Base-by-base conservation (phyloP, 257 asterid species). In the Nemophila menziesii region DNA sequence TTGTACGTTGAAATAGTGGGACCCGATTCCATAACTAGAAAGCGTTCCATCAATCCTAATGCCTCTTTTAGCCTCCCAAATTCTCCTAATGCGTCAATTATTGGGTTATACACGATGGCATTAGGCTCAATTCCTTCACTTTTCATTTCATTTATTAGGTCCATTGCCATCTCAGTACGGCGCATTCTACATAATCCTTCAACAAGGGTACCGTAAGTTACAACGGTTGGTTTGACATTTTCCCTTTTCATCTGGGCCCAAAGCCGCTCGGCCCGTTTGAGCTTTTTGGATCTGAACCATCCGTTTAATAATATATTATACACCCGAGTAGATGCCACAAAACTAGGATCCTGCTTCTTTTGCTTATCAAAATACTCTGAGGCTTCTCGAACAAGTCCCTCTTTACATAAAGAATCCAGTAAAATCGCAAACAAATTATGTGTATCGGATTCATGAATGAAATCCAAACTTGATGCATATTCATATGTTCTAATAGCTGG, bases 61-160 rank as follows among this genome's bases (percentile, higher is more conserved):
- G 97, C 94, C 69, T 86, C 94, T 56, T 74, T 62, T 56, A 86
- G 73, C 63, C 74, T 73, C 18, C 94, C 82, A 5, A 82, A 85
- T 73, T 82, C 97, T 51, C 92, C 97, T 39, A 86, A 57, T 3
- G 93, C 93, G 65, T 82, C 93, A 38, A 84, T 72, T 42, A 84
- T 69, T 1, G 93, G 71, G 57, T 84, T 84, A 55, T 74, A 84
- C 43, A 84, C 83, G 17, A 84, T 63, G 12, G 74, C 79, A 56
- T 80, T 80, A 2, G 86, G 86, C 54, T 68, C 73, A 12, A 74
- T 55, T 55, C 81, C 78, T 62, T 61, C 78, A 16, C 21, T 29
- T 47, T 46, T 84, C 95, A 84, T 80, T 40, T 84, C 90, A 20
- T 46, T 48, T 9, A 80, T 58, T 38, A 84, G 43, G 44, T 68